Conservation (phyloP, 2,329 filamentous ascomycete species). For the Pestalotiopsis sp. region DNA sequence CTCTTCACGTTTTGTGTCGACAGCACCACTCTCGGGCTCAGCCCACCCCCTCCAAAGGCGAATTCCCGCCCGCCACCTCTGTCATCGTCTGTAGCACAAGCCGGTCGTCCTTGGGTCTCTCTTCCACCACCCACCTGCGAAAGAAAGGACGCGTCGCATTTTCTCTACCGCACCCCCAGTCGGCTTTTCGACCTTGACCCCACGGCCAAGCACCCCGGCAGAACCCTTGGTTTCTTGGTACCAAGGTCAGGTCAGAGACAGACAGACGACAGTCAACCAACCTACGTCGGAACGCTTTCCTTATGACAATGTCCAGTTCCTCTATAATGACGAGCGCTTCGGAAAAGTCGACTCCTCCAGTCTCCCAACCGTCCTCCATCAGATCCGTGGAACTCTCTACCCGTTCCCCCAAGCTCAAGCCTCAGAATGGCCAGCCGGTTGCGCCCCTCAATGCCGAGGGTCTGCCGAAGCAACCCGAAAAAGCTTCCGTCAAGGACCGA, state of each 20-base stretch:
- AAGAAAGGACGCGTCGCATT: not conserved
- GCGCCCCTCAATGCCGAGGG: constrained; percentile 29
- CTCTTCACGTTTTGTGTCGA: constrained; percentile 26
- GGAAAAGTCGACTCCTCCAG: constrained; percentile 30
- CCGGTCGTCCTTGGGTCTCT: not conserved
- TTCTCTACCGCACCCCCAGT: not conserved
- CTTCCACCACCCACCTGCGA: not conserved
- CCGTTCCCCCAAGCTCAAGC: constrained; percentile 29
- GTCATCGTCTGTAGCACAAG: constrained; percentile 12
- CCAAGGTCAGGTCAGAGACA: not conserved
- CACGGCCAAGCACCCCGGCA: constrained; percentile 9
- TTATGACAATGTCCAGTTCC: constrained; percentile 11
- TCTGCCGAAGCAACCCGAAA: constrained; percentile 47
- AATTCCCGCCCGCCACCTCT: constrained; percentile 29
- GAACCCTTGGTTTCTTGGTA: not conserved
- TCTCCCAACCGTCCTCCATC: constrained; percentile 33
- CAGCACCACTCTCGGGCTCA: constrained; percentile 27
- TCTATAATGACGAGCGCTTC: constrained; percentile 34
- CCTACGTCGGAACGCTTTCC: constrained; percentile 10
- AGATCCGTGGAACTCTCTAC: constrained; percentile 31
- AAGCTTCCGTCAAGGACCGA: constrained; percentile 64
- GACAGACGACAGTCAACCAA: constrained; percentile 10
- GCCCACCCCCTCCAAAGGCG: constrained; percentile 29
- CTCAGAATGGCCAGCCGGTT: constrained; percentile 30
- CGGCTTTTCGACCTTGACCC: not conserved